phyloP scores from a whole-genome alignment of 148 eudicot genomes.

The Rhododendron mucronatum region DNA sequence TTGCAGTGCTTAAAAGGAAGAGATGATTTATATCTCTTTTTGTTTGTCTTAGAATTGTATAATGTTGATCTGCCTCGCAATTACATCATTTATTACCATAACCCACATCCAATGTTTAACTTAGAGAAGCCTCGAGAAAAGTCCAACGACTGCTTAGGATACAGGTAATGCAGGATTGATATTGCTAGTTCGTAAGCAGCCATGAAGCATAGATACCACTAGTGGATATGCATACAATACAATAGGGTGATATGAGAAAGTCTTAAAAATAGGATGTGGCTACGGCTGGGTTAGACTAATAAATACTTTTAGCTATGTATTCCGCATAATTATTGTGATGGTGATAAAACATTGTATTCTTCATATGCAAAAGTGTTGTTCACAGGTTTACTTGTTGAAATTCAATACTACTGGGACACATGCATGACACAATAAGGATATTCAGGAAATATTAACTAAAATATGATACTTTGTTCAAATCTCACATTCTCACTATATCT shows the following conservation, averaged over 20 bases:
- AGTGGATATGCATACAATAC: not conserved
- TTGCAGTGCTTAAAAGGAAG: not conserved
- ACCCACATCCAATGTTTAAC: not conserved
- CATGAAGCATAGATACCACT: not conserved
- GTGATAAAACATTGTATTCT: not conserved
- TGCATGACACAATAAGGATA: not conserved
- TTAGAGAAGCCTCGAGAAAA: not conserved
- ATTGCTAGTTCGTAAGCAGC: not conserved
- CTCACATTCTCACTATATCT: not conserved
- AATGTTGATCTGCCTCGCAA: not conserved
- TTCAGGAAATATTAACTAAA: not conserved
- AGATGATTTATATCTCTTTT: not conserved
- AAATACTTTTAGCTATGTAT: not conserved
- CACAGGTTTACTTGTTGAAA: not conserved
- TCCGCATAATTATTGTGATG: not conserved
- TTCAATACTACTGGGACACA: not conserved
- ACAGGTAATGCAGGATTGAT: not conserved
- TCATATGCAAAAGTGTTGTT: not conserved
- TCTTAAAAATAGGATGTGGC: not conserved
- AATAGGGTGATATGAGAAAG: not conserved
- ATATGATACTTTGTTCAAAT: not conserved
- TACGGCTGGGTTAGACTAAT: not conserved
- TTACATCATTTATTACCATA: not conserved
- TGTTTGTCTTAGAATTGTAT: not conserved
- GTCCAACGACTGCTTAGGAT: not conserved